A percentile compares a stretch with the other conserved stretches of the same genome.
These are phyloP conservation scores for Penicillium sp. DNA, from an alignment of 2,329 filamentous ascomycete species.

Conservation along the genomic window DNA sequence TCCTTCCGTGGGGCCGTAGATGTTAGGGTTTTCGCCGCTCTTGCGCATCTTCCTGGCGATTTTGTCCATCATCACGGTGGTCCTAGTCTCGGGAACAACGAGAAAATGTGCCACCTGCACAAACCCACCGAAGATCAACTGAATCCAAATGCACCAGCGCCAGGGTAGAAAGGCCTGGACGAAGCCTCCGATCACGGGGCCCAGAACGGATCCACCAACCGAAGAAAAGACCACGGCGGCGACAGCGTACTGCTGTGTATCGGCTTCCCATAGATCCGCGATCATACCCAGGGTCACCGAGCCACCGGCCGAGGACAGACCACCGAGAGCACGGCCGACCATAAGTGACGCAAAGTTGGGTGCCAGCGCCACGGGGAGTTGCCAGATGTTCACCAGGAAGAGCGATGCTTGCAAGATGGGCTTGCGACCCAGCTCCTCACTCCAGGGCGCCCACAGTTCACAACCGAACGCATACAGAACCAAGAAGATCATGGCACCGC, in stretches of 20 bases:
- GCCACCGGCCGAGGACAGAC: slow-evolving; percentile 68
- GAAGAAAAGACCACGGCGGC: slow-evolving; percentile 76
- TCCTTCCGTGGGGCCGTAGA: slow-evolving; percentile 72
- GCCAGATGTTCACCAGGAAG: slow-evolving; percentile 74
- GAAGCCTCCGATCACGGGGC: slow-evolving; percentile 76
- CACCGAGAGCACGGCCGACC: slow-evolving; percentile 67
- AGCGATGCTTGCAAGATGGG: slow-evolving; percentile 71
- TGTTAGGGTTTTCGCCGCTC: slow-evolving; percentile 55
- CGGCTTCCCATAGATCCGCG: slow-evolving; percentile 69
- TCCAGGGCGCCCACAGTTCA: slow-evolving; percentile 85
- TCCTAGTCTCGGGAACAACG: slow-evolving; percentile 73
- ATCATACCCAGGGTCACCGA: slow-evolving; percentile 74
- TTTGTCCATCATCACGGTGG: slow-evolving; percentile 71
- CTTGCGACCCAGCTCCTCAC: slow-evolving; percentile 75
- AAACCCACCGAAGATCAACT: slow-evolving; percentile 71
- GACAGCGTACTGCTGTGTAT: slow-evolving; percentile 71
- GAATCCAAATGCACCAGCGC: slow-evolving; percentile 81
- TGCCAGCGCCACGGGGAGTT: slow-evolving; percentile 68
- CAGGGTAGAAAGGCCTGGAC: slow-evolving; percentile 65
- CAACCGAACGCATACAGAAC: slow-evolving; percentile 81
- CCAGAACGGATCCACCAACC: slow-evolving; percentile 71
- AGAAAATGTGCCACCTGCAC: slow-evolving; percentile 66
- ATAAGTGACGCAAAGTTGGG: slow-evolving; percentile 70
- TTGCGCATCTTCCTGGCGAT: slow-evolving; percentile 73
- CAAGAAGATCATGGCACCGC: slow-evolving; percentile 75